Evolutionary conservation across 2,329 filamentous ascomycete species (phyloP), one percentile per base, ranked within the genome.

Genomic region (Microcyclospora pomicola): DNA sequence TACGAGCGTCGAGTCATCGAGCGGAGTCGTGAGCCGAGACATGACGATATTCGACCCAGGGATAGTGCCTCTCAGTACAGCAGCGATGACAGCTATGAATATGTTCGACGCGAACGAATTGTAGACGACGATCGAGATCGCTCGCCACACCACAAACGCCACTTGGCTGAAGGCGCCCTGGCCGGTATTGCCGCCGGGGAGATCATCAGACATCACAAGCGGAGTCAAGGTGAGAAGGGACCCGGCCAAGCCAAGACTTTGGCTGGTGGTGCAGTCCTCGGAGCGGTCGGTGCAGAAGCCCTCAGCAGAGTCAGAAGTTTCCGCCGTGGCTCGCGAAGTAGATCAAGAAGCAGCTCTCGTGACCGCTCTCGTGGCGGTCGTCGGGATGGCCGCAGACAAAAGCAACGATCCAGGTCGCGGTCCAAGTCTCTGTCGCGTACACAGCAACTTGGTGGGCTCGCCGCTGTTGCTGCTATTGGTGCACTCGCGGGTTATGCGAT

Each of bases 11-110:
- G 67, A 31, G 59, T 70, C 32, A 66, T 69, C 38, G 70, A 75
- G 50, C 62, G 71, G 31, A 69, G 73, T 41, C 63, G 68, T 19
- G 12, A n/a, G 14, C 64, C 59, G 37, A 59, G 61, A 43, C 57
- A 56, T 30, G 50, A 68, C 39, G 65, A 64, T 61, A 37, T 72
- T 34, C 67, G 66, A 41, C 68, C 69, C 5, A 59, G 61, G 34
- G 69, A 73, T 49, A 71, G 69, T 12, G 60, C 68, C 34, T 72
- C 69, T 9, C 68, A 72, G 44, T 60, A 64, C 41, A 74, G 72
- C 48, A 75, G 73, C 48, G 74, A 77, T 49, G 73, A 77, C 44
- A 75, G 74, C 49, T 69, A 72, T 50, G 70, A 76, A 38, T 75
- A 76, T 48, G 61, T 75, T 29, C 69, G 68, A 12, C 50, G 52